Base-by-base conservation (phyloP, 2,329 filamentous ascomycete species). In the Aureobasidium mangrovei region DNA sequence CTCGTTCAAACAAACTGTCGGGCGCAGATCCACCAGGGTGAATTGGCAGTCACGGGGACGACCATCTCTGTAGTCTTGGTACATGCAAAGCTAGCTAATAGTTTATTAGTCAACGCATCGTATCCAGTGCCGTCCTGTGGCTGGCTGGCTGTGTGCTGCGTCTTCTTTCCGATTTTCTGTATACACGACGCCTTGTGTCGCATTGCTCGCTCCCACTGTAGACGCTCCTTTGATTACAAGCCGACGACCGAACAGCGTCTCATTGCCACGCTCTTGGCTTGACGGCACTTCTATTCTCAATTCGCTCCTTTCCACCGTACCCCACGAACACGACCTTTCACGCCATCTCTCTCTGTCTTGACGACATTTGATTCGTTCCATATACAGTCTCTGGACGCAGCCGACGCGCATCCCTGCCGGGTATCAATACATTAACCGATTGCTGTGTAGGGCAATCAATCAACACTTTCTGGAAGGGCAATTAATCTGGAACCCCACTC, bases 71-170 rank as follows among this genome's bases (percentile, higher is more conserved):
- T 39, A 10, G 45, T 51, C 28, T 41, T 51, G 36, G 46, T 51
- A 51, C 38, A 51, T 51, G 18, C 18, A 18, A 18, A 18, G 18
- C 18, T 18, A 18, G 18, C 18, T 18, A 18, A 18, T 18, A 18
- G 18, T 51, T 51, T 36, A 51, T 38, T 51, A 51, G 47, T 49
- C 46, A 49, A 49, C 46, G 36, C 46, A 49, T 51, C 47, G 47
- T 51, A 51, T 51, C 42, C 38, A 35, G 35, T 9, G 46, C 46
- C 46, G n/a, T 40, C 33, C 18, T 39, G 24, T 39, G 45, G 18
- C 32, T 26, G 12, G 33, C 27, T 18, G n/a, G 7, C 40, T 49
- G n/a, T 27, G 27, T 49, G 36, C 46, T 39, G 36, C 31, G 39
- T 51, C 28, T 2, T 4, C 28, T 24, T 51, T 51, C 29, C n/a